Percentiles rank a stretch among this genome's conserved stretches.
phyloP scores from a whole-genome alignment of 2,329 filamentous ascomycete genomes.

The Sporothrix brasiliensis region DNA sequence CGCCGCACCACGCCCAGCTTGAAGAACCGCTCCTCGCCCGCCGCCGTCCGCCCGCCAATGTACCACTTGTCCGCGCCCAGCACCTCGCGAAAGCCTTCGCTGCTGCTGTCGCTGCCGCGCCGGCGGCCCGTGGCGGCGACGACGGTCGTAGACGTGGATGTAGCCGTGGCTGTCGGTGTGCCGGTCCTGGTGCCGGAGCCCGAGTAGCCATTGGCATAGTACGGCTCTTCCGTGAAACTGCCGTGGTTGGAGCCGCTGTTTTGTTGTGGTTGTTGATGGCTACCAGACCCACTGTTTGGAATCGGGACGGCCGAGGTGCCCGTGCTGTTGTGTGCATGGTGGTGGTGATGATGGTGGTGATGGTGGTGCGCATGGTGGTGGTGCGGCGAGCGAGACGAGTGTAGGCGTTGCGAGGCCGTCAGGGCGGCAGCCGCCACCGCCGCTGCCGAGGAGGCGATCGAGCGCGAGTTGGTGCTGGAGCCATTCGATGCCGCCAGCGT shows the following conservation, averaged over 20 bases:
- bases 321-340: neutral
- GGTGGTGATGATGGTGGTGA: conserved; percentile 23
- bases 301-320: neutral
- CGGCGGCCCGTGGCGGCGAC: conserved; percentile 45
- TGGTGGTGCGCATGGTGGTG: conserved; percentile 32
- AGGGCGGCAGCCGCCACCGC: conserved; percentile 35
- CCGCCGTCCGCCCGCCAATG: conserved; percentile 74
- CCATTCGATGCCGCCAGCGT: conserved; percentile 15
- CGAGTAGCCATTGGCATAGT: conserved; percentile 31
- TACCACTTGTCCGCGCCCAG: conserved; percentile 78
- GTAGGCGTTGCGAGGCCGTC: conserved; percentile 33
- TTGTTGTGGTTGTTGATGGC: conserved; percentile 30
- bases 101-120: conserved; percentile 73
- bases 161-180: conserved; percentile 31
- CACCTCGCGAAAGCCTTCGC: conserved; percentile 74
- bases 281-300: neutral
- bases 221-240: conserved; percentile 24
- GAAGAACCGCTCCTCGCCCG: conserved; percentile 79
- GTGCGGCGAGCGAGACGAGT: conserved; percentile 30
- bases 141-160: conserved; percentile 31
- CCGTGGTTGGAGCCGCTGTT: conserved; percentile 30
- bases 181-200: neutral
- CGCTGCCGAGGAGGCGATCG: conserved; percentile 33
- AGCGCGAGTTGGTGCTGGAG: conserved; percentile 15
- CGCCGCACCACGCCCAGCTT: conserved; percentile 75